Evolutionary conservation across 257 asterid species (phyloP).

Genomic region (Avicennia marina): DNA sequence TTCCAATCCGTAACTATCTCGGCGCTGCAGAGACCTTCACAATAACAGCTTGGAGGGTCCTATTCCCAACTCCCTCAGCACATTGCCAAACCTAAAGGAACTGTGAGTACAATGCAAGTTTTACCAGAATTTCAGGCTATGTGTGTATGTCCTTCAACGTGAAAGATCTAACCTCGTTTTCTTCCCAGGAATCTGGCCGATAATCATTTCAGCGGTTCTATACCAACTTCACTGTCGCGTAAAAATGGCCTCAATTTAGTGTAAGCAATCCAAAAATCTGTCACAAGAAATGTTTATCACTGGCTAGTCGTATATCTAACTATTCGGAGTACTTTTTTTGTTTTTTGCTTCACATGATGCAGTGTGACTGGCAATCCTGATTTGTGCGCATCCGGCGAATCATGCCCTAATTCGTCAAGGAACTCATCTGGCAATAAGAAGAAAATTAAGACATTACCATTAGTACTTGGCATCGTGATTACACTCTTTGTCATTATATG

Average conservation of each 20-base stretch:
- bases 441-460: conserved; percentile 17
- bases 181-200: conserved; percentile 49
- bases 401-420: conserved; percentile 28
- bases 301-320: background rate
- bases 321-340: background rate
- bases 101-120: conserved; percentile 30
- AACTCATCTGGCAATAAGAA: background rate
- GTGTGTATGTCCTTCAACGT: too few species aligned
- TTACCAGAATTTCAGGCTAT: background rate
- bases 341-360: background rate
- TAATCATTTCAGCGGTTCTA: conserved; percentile 45
- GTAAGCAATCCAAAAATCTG: conserved; percentile 24
- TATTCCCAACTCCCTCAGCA: conserved; percentile 56
- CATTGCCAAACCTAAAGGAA: conserved; percentile 38
- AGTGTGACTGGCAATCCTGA: conserved; percentile 50
- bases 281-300: background rate
- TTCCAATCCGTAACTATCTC: too few species aligned
- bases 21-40: conserved; percentile 47
- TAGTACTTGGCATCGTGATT: too few species aligned
- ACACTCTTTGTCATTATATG: too few species aligned
- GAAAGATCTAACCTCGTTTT: background rate
- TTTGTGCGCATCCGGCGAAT: conserved; percentile 37
- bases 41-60: conserved; percentile 48
- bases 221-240: conserved; percentile 47
- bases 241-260: conserved; percentile 32